A percentile compares a stretch with the other conserved stretches of the same genome.
These are phyloP conservation scores for Eucalyptus brandiana DNA, from an alignment of 345 rosid genomes.

Conservation along the genomic window DNA sequence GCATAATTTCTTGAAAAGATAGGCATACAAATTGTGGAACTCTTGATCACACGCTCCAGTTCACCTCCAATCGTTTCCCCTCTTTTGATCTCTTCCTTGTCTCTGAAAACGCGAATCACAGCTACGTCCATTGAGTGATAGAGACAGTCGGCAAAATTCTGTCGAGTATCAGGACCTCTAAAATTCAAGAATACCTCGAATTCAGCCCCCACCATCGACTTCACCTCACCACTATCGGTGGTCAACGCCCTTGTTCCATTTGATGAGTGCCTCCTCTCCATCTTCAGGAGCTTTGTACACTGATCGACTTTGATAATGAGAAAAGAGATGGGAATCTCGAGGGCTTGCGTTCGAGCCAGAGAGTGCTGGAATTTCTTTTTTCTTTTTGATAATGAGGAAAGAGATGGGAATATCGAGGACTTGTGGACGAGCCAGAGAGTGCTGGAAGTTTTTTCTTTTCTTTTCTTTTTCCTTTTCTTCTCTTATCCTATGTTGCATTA, in stretches of 20 bases:
- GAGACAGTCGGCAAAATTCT: background rate
- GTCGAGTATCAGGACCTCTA: background rate
- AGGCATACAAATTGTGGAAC: background rate
- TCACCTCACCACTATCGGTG: background rate
- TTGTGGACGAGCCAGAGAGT: too few species aligned
- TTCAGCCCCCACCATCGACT: background rate
- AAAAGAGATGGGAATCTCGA: background rate
- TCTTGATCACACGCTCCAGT: background rate
- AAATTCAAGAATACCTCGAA: background rate
- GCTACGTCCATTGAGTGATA: background rate
- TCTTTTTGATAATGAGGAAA: too few species aligned
- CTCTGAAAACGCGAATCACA: background rate
- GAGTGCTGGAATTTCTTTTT: background rate
- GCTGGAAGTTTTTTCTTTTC: too few species aligned
- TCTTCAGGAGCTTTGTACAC: background rate
- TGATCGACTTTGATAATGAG: background rate
- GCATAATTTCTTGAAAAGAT: background rate
- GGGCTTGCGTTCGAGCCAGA: background rate
- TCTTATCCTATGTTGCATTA: background rate
- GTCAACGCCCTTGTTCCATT: background rate
- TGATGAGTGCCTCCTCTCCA: background rate
- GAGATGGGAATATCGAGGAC: too few species aligned
- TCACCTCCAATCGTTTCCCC: background rate
- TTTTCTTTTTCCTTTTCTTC: too few species aligned
- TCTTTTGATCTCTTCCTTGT: background rate